phyloP scores from a whole-genome alignment of 768 basidiomycete genomes.

The Pleurotus tuber-regium region DNA sequence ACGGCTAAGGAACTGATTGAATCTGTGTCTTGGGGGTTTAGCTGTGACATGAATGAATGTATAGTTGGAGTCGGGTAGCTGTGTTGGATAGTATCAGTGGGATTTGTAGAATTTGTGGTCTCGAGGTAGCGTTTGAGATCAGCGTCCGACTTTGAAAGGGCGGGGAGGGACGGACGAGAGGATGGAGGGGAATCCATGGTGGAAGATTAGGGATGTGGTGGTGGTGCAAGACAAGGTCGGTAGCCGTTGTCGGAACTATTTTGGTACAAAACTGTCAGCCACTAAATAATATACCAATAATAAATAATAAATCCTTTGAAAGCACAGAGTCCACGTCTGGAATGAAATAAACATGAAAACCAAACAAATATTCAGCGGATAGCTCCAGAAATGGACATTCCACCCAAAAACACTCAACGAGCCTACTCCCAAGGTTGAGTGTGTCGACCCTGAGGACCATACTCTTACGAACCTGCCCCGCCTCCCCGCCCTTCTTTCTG shows the following conservation, averaged over 20 bases:
- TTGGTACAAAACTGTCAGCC: background rate
- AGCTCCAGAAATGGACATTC: background rate
- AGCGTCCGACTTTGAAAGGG: conserved; percentile 1
- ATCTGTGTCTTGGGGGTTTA: background rate
- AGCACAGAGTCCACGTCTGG: background rate
- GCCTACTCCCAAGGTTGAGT: background rate
- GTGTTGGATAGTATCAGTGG: background rate
- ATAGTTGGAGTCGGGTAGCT: background rate
- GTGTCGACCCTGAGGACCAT: conserved; percentile 7
- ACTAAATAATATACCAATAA: conserved; percentile 6
- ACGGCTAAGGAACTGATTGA: too few species aligned
- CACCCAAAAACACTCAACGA: background rate
- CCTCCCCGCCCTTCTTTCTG: background rate
- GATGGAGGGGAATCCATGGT: background rate
- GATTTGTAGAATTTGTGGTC: conserved; percentile 6
- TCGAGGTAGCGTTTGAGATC: conserved; percentile 8
- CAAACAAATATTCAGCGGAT: conserved; percentile 4
- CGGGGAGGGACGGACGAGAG: conserved; percentile 1
- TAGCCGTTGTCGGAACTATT: conserved; percentile 1
- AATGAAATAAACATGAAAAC: background rate
- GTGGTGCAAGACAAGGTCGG: background rate
- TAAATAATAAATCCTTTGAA: background rate
- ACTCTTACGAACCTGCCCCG: background rate
- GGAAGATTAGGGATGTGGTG: background rate
- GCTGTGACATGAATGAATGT: background rate